Percentiles rank a stretch among this genome's conserved stretches.
Evolutionary conservation across 2,329 filamentous ascomycete genomes (phyloP).

Genomic region (Parastagonospora nodorum): DNA sequence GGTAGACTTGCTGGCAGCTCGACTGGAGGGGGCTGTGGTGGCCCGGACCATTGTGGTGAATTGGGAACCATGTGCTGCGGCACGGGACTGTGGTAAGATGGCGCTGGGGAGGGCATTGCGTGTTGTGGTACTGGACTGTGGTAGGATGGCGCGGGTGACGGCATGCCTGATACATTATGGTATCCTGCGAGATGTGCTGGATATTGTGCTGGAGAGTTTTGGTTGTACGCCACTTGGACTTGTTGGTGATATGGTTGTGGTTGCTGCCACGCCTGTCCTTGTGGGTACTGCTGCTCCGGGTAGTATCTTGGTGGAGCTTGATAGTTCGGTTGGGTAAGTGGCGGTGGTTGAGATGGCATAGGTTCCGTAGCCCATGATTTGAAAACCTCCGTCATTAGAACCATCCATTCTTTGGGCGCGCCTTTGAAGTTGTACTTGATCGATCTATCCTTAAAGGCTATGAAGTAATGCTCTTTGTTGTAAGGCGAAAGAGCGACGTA

Average conservation of each 20-base stretch:
- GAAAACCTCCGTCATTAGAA: constrained; percentile 41
- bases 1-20: constrained; percentile 23
- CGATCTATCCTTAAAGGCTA: constrained; percentile 38
- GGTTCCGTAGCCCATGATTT: constrained; percentile 35
- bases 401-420: constrained; percentile 38
- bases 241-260: constrained; percentile 7
- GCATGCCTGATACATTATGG: constrained; percentile 7
- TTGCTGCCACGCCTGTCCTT: constrained; percentile 4
- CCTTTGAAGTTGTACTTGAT: constrained; percentile 43
- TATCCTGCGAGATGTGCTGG: constrained; percentile 1
- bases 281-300: constrained; percentile 6
- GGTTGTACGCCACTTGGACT: constrained; percentile 11
- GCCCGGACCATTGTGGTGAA: constrained; percentile 10
- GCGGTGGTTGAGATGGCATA: constrained; percentile 21
- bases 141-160: constrained; percentile 20
- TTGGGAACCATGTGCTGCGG: constrained; percentile 9
- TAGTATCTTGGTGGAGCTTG: constrained; percentile 11
- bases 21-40: constrained; percentile 14
- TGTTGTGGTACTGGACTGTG: constrained; percentile 11
- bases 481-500: constrained; percentile 43
- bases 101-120: constrained; percentile 15
- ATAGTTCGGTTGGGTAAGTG: constrained; percentile 5
- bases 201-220: constrained; percentile 4
- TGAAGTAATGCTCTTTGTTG: constrained; percentile 39
- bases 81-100: constrained; percentile 13